phyloP scores from a whole-genome alignment of 768 basidiomycete genomes.

The Tylopilus sp. region DNA sequence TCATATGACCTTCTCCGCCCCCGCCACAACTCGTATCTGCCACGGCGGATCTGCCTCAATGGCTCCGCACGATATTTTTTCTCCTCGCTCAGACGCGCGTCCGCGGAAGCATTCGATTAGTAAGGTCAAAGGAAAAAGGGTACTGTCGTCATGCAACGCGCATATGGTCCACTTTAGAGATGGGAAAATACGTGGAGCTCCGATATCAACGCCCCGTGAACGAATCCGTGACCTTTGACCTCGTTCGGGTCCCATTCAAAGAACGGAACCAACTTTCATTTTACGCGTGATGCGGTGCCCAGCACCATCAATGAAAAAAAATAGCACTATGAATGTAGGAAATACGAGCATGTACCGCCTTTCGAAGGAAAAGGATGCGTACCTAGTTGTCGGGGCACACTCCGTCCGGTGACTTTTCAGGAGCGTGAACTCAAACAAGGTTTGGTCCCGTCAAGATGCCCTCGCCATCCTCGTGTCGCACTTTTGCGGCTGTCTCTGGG shows the following conservation, averaged over 20 bases:
- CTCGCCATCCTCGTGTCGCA: neutral
- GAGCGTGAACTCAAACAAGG: slow-evolving; percentile 6
- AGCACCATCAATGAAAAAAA: slow-evolving; percentile 11
- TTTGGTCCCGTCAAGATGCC: neutral
- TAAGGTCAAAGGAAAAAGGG: neutral
- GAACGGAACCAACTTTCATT: slow-evolving; percentile 7
- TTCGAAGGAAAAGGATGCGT: neutral
- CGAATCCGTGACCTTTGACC: neutral
- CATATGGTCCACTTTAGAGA: neutral
- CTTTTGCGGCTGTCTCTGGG: neutral
- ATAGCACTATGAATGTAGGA: neutral
- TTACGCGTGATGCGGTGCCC: neutral
- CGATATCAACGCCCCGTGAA: neutral
- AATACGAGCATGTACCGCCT: slow-evolving; percentile 12
- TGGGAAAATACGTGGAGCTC: slow-evolving; percentile 12
- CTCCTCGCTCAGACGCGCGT: neutral
- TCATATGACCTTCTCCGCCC: neutral
- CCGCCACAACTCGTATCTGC: neutral
- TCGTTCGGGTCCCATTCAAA: neutral
- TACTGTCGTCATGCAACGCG: slow-evolving; percentile 14
- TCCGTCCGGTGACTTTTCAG: slow-evolving; percentile 8
- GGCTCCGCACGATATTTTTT: neutral
- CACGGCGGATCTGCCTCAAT: slow-evolving; percentile 11
- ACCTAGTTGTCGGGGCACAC: neutral
- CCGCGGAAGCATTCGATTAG: slow-evolving; percentile 7